Base-by-base conservation (phyloP, 345 rosid genomes). In the Rhodamnia rubescens region DNA sequence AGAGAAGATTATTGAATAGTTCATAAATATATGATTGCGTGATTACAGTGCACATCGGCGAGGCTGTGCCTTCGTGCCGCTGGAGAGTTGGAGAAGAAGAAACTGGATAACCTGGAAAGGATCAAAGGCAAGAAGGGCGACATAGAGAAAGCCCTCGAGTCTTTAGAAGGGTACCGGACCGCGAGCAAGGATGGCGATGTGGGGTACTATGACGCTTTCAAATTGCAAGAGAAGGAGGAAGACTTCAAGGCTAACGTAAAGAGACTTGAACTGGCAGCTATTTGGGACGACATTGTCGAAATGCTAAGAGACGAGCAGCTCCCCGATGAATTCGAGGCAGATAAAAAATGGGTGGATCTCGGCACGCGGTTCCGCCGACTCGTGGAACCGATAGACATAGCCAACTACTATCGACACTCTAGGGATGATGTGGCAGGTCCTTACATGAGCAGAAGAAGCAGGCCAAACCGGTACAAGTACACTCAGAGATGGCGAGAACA, bases 401-500 rank as follows among this genome's bases (percentile, higher is more conserved):
- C 98, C 49, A 95, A 96, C 88, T 96, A 93, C 91, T 91, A 96
- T 78, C 75, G 98, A n/a, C 98, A 93, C 86, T 47, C 89, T 16
- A 95, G 92, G 91, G 91, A 95, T 40, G 96, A 92, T 89, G 96
- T 92, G 88, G 93, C 99, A 0, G 99, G 98, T 53, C 89, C 93
- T 5, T 95, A 96, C 50, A 85, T 93, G 93, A 26, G 0, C 0
- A 89, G 54, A 47, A 95, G 94, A 86, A 91, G 7, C 10, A 61
- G 99, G 88, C 99, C 99, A 32, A 95, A 53, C 26, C 90, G 96
- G 54, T 96, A 93, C 86, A 92, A 44, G 86, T 91, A 85, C 85
- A 88, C 93, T 14, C 98, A 95, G 47, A 93, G 90, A 87, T 92
- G 94, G 93, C 90, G 83, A 9, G 96, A 96, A 85, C 93, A 95